Evolutionary conservation across 2,329 filamentous ascomycete species (phyloP).

Genomic region (Sporothrix euskadiensis): DNA sequence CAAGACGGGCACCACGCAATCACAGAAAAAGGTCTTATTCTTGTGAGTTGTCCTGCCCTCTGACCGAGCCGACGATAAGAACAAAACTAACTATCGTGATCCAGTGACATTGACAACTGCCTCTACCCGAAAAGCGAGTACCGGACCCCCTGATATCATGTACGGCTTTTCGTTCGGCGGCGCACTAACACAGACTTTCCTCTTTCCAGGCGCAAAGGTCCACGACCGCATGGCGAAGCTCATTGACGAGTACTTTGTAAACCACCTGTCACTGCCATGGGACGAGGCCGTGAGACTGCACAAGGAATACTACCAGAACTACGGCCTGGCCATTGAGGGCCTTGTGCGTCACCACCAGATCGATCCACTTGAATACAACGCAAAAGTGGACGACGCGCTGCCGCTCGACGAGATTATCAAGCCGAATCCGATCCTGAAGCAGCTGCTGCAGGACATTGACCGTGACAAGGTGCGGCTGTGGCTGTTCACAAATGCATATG

Average conservation of each 20-base stretch:
- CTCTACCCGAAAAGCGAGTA: slow-evolving; percentile 80
- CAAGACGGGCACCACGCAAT: neutral
- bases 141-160: too few relatives aligned
- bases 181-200: neutral
- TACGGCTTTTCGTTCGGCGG: neutral
- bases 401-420: slow-evolving; percentile 83
- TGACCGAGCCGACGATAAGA: neutral
- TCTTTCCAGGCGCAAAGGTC: slow-evolving; percentile 65
- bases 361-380: slow-evolving; percentile 91
- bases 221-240: slow-evolving; percentile 85
- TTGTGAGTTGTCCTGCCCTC: slow-evolving; percentile 41
- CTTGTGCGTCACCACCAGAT: slow-evolving; percentile 93
- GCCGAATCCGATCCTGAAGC: slow-evolving; percentile 71
- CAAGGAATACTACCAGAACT: slow-evolving; percentile 89
- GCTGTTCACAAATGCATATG: slow-evolving; percentile 95
- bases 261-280: slow-evolving; percentile 70
- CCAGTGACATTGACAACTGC: slow-evolving; percentile 98
- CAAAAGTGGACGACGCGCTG: slow-evolving; percentile 90
- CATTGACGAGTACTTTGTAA: slow-evolving; percentile 65
- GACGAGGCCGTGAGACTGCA: slow-evolving; percentile 86
- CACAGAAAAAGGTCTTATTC: slow-evolving; percentile 44
- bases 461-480: slow-evolving; percentile 80
- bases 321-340: slow-evolving; percentile 95
- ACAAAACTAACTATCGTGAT: slow-evolving; percentile 37
- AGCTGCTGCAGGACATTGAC: slow-evolving; percentile 80